Percentiles rank a stretch among this genome's conserved stretches.
These are phyloP conservation scores for Phylloporus sp. DNA, from an alignment of 1,284 basidiomycete genomes.

Conservation along the genomic window DNA sequence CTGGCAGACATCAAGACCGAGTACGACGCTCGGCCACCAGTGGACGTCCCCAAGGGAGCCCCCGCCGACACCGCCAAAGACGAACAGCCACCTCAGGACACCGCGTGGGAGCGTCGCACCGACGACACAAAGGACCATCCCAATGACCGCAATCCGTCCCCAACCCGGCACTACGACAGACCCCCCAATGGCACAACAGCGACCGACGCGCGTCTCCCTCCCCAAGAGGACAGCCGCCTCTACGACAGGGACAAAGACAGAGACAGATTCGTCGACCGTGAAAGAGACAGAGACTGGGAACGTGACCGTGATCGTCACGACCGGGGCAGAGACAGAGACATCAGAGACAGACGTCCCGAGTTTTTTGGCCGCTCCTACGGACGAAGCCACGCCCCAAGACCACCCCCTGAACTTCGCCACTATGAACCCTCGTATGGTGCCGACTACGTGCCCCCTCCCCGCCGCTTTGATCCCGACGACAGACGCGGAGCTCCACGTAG, in stretches of 20 bases:
- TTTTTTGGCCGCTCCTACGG: slow-evolving; percentile 47
- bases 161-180: slow-evolving; percentile 23
- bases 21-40: slow-evolving; percentile 20
- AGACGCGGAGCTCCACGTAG: slow-evolving; percentile 31
- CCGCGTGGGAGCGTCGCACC: slow-evolving; percentile 6
- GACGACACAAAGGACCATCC: slow-evolving; percentile 28
- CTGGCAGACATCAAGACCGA: slow-evolving; percentile 28
- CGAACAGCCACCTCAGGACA: slow-evolving; percentile 28
- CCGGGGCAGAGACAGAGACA: slow-evolving; percentile 45
- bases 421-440: slow-evolving; percentile 50
- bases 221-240: slow-evolving; percentile 30
- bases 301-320: slow-evolving; percentile 42
- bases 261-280: slow-evolving; percentile 42
- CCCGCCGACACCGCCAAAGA: slow-evolving; percentile 18
- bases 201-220: slow-evolving; percentile 17
- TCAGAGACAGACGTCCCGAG: slow-evolving; percentile 44
- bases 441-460: slow-evolving; percentile 39
- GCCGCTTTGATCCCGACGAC: slow-evolving; percentile 44
- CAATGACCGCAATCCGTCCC: slow-evolving; percentile 15
- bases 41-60: slow-evolving; percentile 23
- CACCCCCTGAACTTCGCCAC: slow-evolving; percentile 52
- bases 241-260: slow-evolving; percentile 41
- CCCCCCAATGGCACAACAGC: slow-evolving; percentile 13
- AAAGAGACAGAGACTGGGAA: slow-evolving; percentile 45
- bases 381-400: slow-evolving; percentile 48